Conservation (phyloP, 1,139 yeast species). For the Suhomyces bribrorum region DNA sequence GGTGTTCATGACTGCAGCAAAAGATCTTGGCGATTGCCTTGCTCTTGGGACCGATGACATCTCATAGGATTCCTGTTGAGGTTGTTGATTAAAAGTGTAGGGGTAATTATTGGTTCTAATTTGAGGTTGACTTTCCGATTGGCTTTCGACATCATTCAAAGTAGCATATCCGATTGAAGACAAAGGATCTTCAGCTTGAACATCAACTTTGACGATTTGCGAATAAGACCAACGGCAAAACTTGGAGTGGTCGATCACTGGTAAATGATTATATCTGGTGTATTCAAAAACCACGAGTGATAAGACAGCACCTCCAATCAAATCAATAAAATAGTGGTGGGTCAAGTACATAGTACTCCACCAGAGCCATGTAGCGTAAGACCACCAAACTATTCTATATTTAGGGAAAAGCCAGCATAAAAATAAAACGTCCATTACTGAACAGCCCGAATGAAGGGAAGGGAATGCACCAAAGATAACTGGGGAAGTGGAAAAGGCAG, state of each 20-base stretch:
- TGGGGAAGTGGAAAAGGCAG: slow-evolving; percentile 84
- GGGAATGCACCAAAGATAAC: slow-evolving; percentile 98
- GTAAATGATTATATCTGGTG: slow-evolving; percentile 73
- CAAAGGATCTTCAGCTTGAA: slow-evolving; percentile 38
- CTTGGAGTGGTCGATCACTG: slow-evolving; percentile 60
- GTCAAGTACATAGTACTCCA: slow-evolving; percentile 98
- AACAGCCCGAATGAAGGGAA: slow-evolving; percentile 89
- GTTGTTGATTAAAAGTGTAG: slow-evolving; percentile 4
- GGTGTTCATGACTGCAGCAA: slow-evolving; percentile 16
- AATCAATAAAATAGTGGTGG: slow-evolving; percentile 91
- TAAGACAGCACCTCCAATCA: slow-evolving; percentile 85
- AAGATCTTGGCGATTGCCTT: slow-evolving; percentile 34
- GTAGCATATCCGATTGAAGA: slow-evolving; percentile 11
- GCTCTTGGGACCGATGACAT: slow-evolving; percentile 31
- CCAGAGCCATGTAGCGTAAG: slow-evolving; percentile 90
- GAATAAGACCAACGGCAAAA: slow-evolving; percentile 87
- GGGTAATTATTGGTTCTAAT: slow-evolving; percentile 1
- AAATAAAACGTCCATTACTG: slow-evolving; percentile 90
- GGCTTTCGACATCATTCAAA: slow-evolving; percentile 9
- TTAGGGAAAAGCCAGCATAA: slow-evolving; percentile 80
- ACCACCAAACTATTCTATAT: slow-evolving; percentile 60
- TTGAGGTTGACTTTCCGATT: slow-evolving; percentile 3
- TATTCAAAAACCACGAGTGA: slow-evolving; percentile 70
- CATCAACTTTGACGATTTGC: slow-evolving; percentile 30
- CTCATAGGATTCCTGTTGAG: slow-evolving; percentile 25